Percentiles rank a stretch among this genome's conserved stretches.
phyloP scores from a whole-genome alignment of 2,329 filamentous ascomycete genomes.

The Diaporthe vaccinii region DNA sequence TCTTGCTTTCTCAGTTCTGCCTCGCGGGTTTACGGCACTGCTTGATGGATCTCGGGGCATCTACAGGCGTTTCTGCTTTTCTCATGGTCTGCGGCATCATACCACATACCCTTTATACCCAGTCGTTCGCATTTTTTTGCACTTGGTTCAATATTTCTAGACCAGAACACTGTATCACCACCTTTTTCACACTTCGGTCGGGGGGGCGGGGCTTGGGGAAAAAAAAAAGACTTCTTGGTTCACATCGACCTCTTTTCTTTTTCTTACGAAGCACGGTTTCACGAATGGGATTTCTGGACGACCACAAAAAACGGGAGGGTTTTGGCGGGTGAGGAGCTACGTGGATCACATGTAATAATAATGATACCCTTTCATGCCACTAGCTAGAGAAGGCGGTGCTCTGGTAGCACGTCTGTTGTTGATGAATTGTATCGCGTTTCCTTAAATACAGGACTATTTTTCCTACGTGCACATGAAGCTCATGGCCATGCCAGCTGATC shows the following conservation, averaged over 20 bases:
- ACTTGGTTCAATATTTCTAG: slow-evolving; percentile 15
- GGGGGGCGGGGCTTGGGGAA: slow-evolving; percentile 1
- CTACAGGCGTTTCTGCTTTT: slow-evolving; percentile 35
- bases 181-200: slow-evolving; percentile 12
- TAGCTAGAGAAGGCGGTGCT: slow-evolving; percentile 30
- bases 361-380: slow-evolving; percentile 36
- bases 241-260: slow-evolving; percentile 23
- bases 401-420: slow-evolving; percentile 28
- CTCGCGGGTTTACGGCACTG: slow-evolving; percentile 35
- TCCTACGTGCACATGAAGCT: background rate
- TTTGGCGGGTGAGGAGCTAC: slow-evolving; percentile 2
- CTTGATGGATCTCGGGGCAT: slow-evolving; percentile 37
- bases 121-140: slow-evolving; percentile 19
- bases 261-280: slow-evolving; percentile 32
- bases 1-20: slow-evolving; percentile 28
- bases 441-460: background rate
- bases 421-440: slow-evolving; percentile 12
- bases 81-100: slow-evolving; percentile 34
- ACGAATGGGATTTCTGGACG: slow-evolving; percentile 26
- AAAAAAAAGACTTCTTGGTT: slow-evolving; percentile 23
- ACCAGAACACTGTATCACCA: slow-evolving; percentile 27
- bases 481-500: background rate
- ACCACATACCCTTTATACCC: slow-evolving; percentile 37
- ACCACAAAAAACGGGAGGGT: slow-evolving; percentile 20
- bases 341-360: slow-evolving; percentile 34